Evolutionary conservation across 331 rosid genomes (phyloP), one percentile per base, ranked within the genome.

Genomic region (Prunus yedoensis): DNA sequence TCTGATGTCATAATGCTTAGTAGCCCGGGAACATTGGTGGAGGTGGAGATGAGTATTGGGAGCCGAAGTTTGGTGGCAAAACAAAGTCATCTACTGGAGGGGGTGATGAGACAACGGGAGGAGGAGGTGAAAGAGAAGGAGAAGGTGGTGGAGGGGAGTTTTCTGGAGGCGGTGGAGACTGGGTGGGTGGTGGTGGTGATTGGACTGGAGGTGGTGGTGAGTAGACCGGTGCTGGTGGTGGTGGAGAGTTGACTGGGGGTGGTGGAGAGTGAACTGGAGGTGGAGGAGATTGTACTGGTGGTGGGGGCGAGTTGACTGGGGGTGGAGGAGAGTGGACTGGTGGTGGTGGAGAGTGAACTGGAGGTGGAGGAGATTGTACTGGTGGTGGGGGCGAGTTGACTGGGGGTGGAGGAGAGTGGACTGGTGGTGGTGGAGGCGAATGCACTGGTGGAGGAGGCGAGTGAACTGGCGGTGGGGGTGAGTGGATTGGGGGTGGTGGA

Each of bases 21-120:
- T 80, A 69, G 30, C 83, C 80, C 1, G 49, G 83, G 47, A 74
- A 80, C 45, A 68, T 51, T 10, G 83, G 83, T 43, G 83, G 83
- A 38, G 83, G 83, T 15, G 83, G 83, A 27, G 83, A 74, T 8
- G 76, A 66, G 63, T 74, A 74, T 38, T 74, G 71, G 78, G 64
- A 63, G 58, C 78, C 78, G 41, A 74, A 27, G 41, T 32, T 74
- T 7, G 78, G 78, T 62, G 78, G 78, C 1, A 74, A 63, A 5
- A 74, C 38, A 11, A 74, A 63, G 23, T 61, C 27, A 49, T 72
- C 76, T 70, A 14, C 18, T 8, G 13, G 58, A 12, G 10, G 77
- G 69, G 74, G 69, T 1, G 72, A 38, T 5, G 62, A 28, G 72
- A 3, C 57, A 25, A 63, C 50, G 7, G 68, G 60, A 17, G 79